Evolutionary conservation across 1,139 yeast genomes (phyloP).

Genomic region (Pichia sorboxylosa): DNA sequence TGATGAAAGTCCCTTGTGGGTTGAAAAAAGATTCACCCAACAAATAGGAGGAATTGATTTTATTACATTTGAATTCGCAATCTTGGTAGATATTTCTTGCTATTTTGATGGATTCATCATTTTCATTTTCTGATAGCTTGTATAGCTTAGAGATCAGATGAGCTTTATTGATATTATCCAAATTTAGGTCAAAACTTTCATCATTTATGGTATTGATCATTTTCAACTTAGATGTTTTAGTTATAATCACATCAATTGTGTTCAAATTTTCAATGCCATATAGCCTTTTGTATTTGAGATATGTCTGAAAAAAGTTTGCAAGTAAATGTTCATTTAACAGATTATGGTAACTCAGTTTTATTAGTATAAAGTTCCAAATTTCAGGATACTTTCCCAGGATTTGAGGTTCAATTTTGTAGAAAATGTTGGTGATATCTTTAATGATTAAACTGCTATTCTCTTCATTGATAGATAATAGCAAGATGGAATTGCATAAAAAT

Average conservation of each 20-base stretch:
- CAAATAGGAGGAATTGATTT: constrained; percentile 16
- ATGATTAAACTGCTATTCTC: constrained; percentile 8
- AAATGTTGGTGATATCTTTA: constrained; percentile 12
- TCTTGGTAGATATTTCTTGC: constrained; percentile 17
- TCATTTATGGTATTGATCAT: constrained; percentile 11
- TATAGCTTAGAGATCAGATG: constrained; percentile 18
- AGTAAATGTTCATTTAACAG: constrained; percentile 11
- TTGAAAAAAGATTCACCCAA: constrained; percentile 35
- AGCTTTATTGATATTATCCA: constrained; percentile 19
- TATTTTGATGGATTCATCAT: constrained; percentile 5
- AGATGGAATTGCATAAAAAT: constrained; percentile 19
- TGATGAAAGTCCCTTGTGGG: constrained; percentile 27
- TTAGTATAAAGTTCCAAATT: constrained; percentile 19
- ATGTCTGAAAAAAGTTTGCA: constrained; percentile 12
- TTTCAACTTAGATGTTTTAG: constrained; percentile 9
- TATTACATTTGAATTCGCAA: constrained; percentile 13
- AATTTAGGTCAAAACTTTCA: constrained; percentile 2
- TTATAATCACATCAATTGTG: constrained; percentile 17
- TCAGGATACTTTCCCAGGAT: constrained; percentile 19
- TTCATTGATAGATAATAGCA: constrained; percentile 13
- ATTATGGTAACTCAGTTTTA: constrained; percentile 16
- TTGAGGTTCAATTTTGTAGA: constrained; percentile 12
- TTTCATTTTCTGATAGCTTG: constrained; percentile 11
- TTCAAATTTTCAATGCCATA: constrained; percentile 9
- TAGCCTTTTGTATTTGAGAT: constrained; percentile 6